These are phyloP conservation scores for Entomortierella lignicola DNA, from an alignment of 192 early-diverging fungal genomes.

Conservation along the genomic window DNA sequence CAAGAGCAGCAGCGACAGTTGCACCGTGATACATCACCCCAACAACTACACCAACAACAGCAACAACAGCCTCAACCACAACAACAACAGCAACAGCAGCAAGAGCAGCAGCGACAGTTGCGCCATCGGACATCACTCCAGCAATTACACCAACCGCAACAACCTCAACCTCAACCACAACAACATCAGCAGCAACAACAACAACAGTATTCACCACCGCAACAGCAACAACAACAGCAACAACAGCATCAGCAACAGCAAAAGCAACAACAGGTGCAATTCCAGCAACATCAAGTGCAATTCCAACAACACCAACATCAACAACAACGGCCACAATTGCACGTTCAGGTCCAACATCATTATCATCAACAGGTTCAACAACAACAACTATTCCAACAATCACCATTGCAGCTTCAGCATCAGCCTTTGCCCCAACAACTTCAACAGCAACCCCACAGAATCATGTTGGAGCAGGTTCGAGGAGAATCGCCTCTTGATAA, in stretches of 20 bases:
- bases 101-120: conserved; percentile 2
- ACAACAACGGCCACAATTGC: conserved; percentile 1
- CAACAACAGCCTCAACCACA: not conserved
- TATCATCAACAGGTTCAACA: not conserved
- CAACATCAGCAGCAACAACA: not conserved
- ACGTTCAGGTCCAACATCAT: conserved; percentile 7
- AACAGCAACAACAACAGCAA: not conserved
- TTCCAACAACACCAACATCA: not conserved
- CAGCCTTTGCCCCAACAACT: not conserved
- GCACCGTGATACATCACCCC: too few species aligned
- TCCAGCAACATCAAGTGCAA: not conserved
- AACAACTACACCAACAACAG: conserved; percentile 6
- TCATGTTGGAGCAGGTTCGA: conserved; percentile 5
- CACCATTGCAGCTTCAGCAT: conserved; percentile 9
- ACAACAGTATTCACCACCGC: not conserved
- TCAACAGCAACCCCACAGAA: conserved; percentile 6
- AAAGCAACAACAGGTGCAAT: not conserved
- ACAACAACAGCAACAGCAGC: conserved; percentile 10
- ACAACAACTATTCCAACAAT: conserved; percentile 9
- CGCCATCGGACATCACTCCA: not conserved
- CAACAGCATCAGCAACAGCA: not conserved
- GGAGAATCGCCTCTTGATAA: conserved; percentile 8
- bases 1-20: not conserved
- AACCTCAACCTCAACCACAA: not conserved
- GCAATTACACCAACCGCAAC: not conserved